These are phyloP conservation scores for Neurospora sp. DNA, from an alignment of 2,329 filamentous ascomycete species.

Conservation along the genomic window DNA sequence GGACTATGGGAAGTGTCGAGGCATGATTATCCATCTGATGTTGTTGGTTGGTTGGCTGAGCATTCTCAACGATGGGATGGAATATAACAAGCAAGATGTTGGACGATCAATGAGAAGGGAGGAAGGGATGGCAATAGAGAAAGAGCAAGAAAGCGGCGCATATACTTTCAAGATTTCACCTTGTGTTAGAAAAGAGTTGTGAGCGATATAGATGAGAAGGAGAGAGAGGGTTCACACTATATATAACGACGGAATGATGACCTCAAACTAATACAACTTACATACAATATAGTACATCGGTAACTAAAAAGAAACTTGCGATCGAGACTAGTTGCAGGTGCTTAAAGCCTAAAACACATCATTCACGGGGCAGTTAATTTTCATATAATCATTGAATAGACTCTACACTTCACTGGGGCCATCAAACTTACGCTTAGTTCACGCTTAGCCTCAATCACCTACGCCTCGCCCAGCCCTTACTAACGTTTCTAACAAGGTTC, in stretches of 20 bases:
- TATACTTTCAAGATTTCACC: background rate
- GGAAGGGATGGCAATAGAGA: background rate
- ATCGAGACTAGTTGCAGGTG: background rate
- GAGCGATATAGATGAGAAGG: background rate
- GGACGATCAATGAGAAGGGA: background rate
- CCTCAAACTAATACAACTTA: background rate
- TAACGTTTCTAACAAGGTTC: no score
- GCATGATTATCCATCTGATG: background rate
- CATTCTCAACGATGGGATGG: background rate
- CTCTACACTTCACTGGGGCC: background rate
- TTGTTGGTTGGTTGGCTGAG: background rate
- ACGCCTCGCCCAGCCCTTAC: background rate
- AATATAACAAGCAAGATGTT: background rate
- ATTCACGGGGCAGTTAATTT: background rate
- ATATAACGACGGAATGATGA: background rate
- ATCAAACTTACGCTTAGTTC: background rate
- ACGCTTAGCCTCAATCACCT: background rate
- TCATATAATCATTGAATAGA: background rate
- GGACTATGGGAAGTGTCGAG: background rate
- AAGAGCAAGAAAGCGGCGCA: background rate
- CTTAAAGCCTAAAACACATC: background rate
- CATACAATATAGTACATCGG: background rate
- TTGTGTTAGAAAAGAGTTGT: background rate
- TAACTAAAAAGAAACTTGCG: background rate
- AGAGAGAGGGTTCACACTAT: background rate